Base-by-base conservation (phyloP, 2,329 filamentous ascomycete genomes). In the Fusarium xylarioides region DNA sequence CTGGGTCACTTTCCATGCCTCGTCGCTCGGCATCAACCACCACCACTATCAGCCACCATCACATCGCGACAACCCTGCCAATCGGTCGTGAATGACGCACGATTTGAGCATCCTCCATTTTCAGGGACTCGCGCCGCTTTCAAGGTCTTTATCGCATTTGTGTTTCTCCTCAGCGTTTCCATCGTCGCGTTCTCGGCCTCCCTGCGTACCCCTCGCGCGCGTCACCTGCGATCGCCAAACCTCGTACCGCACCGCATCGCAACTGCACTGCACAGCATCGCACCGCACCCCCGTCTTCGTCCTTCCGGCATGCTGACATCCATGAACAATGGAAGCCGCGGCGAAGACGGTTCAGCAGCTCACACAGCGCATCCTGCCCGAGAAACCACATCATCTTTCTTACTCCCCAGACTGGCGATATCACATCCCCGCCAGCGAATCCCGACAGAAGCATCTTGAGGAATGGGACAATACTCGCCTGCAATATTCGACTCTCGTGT, bases 401-500 rank as follows among this genome's bases (percentile, higher is more conserved):
- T 81, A 86, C 70, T 84, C 83, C 40, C 78, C 85, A 55, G 84
- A 86, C 73, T 82, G 82, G 79, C 86, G 83, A 76, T 89, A 86
- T 71, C 83, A 82, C 61, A 79, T 82, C 64, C 81, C 84, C 58
- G 83, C 83, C 68, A 83, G 83, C 74, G 80, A 83, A 68, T 57
- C 74, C 42, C 68, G 75, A 67, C 65, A 59, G 18, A 81, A 81
- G 70, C 78, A 79, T 65, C 79, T 82, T 74, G 86, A 88, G 78
- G 86, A 88, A 81, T 86, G 86, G 80, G 83, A 86, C 52, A 81
- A 82, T 65, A 82, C 82, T 68, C 84, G 83, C 28, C 82, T 90
- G 12, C 88, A 90, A 76, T 90, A 90, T 81, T 85, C 85, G 73
- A 90, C 88, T 30, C 86, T 88, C 66, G 78, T 90, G 54, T 88